Conservation (phyloP, 2,329 filamentous ascomycete species). For the Exserohilum rostratum region DNA sequence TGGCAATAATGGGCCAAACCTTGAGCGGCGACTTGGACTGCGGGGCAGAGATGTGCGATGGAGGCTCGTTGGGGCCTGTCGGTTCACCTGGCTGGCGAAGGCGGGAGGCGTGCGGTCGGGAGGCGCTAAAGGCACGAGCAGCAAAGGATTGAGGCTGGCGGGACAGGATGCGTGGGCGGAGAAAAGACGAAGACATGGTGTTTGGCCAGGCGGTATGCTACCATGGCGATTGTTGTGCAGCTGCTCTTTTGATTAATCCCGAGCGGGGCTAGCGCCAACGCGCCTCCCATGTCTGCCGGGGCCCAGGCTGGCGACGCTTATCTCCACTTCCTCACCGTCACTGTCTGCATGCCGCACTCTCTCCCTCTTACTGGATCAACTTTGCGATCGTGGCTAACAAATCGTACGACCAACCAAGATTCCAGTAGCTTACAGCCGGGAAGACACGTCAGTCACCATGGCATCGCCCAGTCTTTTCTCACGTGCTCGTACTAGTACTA, state of each 20-base stretch:
- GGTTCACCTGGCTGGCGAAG: conserved; percentile 45
- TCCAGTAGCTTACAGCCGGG: background rate
- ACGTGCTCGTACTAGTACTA: conserved; percentile 3
- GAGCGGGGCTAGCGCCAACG: conserved; percentile 1
- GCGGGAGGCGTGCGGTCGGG: conserved; percentile 32
- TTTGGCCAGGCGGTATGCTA: conserved; percentile 30
- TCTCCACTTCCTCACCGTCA: conserved; percentile 2
- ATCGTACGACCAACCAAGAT: background rate
- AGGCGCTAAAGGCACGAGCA: conserved; percentile 34
- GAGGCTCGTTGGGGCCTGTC: conserved; percentile 48
- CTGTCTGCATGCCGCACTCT: background rate
- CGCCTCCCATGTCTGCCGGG: background rate
- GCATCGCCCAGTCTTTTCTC: conserved; percentile 19
- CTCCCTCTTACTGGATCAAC: background rate
- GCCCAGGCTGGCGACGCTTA: conserved; percentile 1
- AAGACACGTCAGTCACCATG: background rate
- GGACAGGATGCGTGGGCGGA: conserved; percentile 18
- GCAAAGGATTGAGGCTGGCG: conserved; percentile 9
- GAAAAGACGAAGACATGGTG: conserved; percentile 40
- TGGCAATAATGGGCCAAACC: conserved; percentile 54
- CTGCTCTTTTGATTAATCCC: conserved; percentile 19
- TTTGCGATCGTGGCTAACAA: background rate
- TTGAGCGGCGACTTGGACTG: conserved; percentile 49
- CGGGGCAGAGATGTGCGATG: conserved; percentile 40
- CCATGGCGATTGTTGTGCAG: conserved; percentile 27